Evolutionary conservation across 2,329 filamentous ascomycete species (phyloP).

Genomic region (Mycosphaerella arachidis): DNA sequence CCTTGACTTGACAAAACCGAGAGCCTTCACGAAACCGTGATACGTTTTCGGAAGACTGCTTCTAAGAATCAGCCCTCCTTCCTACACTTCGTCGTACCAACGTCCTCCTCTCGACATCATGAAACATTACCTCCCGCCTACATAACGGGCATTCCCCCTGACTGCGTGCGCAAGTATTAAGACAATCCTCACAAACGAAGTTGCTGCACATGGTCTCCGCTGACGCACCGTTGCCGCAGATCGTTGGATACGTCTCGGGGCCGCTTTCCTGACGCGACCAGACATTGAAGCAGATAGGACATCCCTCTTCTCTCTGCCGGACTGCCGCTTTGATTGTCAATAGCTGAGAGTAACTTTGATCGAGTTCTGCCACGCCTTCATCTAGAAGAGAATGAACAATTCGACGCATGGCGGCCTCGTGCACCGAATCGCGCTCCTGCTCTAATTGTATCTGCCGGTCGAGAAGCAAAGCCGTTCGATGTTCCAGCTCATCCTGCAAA

Average conservation of each 20-base stretch:
- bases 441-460: too few relatives aligned
- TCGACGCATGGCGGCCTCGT: not conserved
- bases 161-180: not conserved
- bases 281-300: not conserved
- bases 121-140: not conserved
- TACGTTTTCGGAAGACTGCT: too few relatives aligned
- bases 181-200: not conserved
- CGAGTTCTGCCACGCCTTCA: not conserved
- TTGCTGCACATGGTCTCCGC: not conserved
- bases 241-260: not conserved
- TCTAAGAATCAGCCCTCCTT: not conserved
- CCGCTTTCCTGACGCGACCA: not conserved
- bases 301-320: not conserved
- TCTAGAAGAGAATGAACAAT: not conserved
- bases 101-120: not conserved
- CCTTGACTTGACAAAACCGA: too few relatives aligned
- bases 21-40: too few relatives aligned
- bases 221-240: not conserved
- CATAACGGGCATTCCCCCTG: not conserved
- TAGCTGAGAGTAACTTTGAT: not conserved
- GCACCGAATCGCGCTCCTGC: too few relatives aligned
- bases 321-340: not conserved
- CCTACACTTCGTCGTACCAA: not conserved
- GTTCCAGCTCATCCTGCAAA: too few relatives aligned
- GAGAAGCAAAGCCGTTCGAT: too few relatives aligned